Conservation (phyloP, 2,329 filamentous ascomycete genomes). For the Lachnellula hyalina region DNA sequence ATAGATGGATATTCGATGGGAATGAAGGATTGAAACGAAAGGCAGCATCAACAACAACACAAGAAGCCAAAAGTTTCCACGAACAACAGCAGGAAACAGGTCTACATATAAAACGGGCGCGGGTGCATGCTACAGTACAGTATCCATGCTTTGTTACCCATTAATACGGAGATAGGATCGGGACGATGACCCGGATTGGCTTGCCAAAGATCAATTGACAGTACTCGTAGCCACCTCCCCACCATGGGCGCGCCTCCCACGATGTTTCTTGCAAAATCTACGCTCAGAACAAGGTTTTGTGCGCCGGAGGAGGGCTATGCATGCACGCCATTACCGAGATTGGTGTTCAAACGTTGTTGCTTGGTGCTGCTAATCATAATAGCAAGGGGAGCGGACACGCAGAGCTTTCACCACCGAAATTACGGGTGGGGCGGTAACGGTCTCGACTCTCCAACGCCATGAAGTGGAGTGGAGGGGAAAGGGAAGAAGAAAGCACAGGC, state of each 20-base stretch:
- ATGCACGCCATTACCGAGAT: conserved; percentile 3
- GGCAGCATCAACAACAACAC: background rate
- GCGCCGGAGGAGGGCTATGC: background rate
- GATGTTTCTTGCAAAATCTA: background rate
- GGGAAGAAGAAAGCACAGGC: background rate
- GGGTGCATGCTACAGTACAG: too few relatives aligned
- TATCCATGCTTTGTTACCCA: background rate
- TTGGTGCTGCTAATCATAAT: background rate
- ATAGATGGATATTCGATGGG: background rate
- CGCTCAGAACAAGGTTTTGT: background rate
- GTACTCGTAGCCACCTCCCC: background rate
- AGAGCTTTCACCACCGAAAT: background rate
- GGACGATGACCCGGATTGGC: background rate
- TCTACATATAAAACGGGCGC: background rate
- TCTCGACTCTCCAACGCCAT: background rate
- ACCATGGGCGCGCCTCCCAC: background rate
- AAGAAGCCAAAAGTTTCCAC: background rate
- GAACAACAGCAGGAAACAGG: background rate
- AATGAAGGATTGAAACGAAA: background rate
- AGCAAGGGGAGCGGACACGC: background rate
- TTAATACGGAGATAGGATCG: background rate
- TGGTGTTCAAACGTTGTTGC: background rate
- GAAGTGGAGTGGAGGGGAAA: background rate
- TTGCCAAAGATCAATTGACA: background rate
- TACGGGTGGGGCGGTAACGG: background rate